A percentile compares a stretch with the other conserved stretches of the same genome.
Conservation (phyloP, 768 basidiomycete genomes). For the Coprinopsis strossmayeri region DNA sequence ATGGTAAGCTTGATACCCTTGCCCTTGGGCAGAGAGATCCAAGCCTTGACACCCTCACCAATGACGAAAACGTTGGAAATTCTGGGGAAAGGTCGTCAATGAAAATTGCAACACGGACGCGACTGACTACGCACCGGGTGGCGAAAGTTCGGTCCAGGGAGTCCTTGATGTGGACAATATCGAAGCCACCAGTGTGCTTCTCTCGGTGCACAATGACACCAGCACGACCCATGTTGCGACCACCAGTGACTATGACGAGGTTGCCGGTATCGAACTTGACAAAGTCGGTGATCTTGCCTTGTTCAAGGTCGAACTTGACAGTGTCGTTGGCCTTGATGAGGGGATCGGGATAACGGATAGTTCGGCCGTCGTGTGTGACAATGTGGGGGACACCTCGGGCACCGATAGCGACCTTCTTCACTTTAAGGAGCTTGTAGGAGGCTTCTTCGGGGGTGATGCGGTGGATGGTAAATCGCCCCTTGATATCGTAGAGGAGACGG, state of each 20-base stretch:
- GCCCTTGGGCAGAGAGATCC: slow-evolving; percentile 95
- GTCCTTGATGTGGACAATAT: slow-evolving; percentile 98
- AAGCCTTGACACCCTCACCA: slow-evolving; percentile 91
- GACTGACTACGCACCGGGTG: slow-evolving; percentile 65
- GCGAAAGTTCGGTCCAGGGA: slow-evolving; percentile 93
- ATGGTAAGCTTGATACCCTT: slow-evolving; percentile 98
- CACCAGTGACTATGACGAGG: slow-evolving; percentile 96
- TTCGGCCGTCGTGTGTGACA: slow-evolving; percentile 98
- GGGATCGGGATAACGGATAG: slow-evolving; percentile 99
- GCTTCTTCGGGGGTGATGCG: slow-evolving; percentile 98
- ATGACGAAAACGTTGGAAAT: slow-evolving; percentile 98
- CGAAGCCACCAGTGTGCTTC: slow-evolving; percentile 97
- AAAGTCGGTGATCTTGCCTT: slow-evolving; percentile 87
- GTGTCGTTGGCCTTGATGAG: slow-evolving; percentile 94
- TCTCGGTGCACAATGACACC: slow-evolving; percentile 96
- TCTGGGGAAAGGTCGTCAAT: slow-evolving; percentile 32
- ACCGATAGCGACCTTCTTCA: slow-evolving; percentile 87
- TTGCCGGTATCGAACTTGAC: slow-evolving; percentile 98
- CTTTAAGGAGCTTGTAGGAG: slow-evolving; percentile 92
- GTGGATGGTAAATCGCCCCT: slow-evolving; percentile 99
- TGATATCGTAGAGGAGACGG: slow-evolving; percentile 98
- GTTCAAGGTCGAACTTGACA: slow-evolving; percentile 93
- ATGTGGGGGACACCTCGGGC: slow-evolving; percentile 93
- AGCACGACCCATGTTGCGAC: slow-evolving; percentile 98
- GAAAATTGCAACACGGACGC: not conserved